Evolutionary conservation across 2,329 filamentous ascomycete species (phyloP).

Genomic region (Monilinia aucupariae): DNA sequence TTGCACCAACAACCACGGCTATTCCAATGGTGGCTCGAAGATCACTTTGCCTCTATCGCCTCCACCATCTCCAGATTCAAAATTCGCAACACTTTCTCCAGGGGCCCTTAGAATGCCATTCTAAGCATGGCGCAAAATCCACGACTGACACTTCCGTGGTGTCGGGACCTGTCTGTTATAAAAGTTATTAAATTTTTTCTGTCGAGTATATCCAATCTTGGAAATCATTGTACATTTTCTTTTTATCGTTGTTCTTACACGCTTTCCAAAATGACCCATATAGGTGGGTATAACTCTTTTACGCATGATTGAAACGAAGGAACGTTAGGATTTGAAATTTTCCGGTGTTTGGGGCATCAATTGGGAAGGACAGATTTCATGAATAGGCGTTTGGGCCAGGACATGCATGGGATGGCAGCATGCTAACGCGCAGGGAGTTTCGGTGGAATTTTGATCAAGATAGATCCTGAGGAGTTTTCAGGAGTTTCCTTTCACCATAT

Average conservation of each 20-base stretch:
- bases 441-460: not conserved
- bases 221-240: constrained; percentile 2
- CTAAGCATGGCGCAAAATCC: not conserved
- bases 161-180: not conserved
- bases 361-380: not conserved
- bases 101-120: not conserved
- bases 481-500: not conserved
- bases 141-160: not conserved
- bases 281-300: not conserved
- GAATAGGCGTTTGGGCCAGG: not conserved
- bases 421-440: not conserved
- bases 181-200: not conserved
- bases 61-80: not conserved
- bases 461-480: not conserved
- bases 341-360: not conserved
- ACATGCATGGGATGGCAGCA: not conserved
- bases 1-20: not conserved
- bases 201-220: not conserved
- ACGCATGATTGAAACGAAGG: constrained; percentile 6
- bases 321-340: not conserved
- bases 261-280: not conserved
- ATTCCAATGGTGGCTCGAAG: not conserved
- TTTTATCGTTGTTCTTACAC: not conserved
- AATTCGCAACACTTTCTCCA: not conserved
- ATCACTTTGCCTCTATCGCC: not conserved